Base-by-base conservation (phyloP, 2,329 filamentous ascomycete species). In the Colletotrichum siamense region DNA sequence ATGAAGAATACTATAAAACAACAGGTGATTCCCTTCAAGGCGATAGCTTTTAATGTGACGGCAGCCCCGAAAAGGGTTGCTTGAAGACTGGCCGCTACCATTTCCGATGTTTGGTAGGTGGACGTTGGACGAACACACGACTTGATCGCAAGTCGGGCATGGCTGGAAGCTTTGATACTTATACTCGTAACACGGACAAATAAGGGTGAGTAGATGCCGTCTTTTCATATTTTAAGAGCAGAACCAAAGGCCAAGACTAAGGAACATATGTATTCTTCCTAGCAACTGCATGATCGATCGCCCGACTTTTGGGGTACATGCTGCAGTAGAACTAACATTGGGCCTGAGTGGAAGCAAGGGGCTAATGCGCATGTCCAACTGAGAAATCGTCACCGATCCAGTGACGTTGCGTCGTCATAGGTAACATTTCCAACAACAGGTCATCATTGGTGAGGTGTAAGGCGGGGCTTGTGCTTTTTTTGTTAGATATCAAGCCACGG, bases 21-120 rank as follows among this genome's bases (percentile, higher is more conserved):
- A 4, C 59, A 32, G 4, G 13, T 22, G 44, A 24, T 13, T 52
- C n/a, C 44, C n/a, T 52, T 52, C 10, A 52, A 52, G 10, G 1
- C 44, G 1, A 22, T 4, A 13, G 1, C 0, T 22, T 52, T 52
- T 52, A n/a, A 52, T 1, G 44, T 15, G 44, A 52, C 1, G n/a
- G n/a, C 8, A 22, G 10, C n/a, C 44, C n/a, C 6, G 44, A 8
- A 52, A 13, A 22, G n/a, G 44, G n/a, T 52, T 52, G 6, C 44
- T 52, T 24, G 44, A 52, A 52, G n/a, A 52, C 44, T 22, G 1
- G 44, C n/a, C 10, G 44, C 44, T 8, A 13, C 10, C 44, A 52
- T 52, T 52, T 52, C 44, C n/a, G n/a, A 52, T 8, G n/a, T 52
- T 22, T 13, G 18, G 3, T 44, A 9, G 16, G 16, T 44, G 32